Evolutionary conservation across 1,284 basidiomycete species (phyloP).

Genomic region (Coniophora puteana): DNA sequence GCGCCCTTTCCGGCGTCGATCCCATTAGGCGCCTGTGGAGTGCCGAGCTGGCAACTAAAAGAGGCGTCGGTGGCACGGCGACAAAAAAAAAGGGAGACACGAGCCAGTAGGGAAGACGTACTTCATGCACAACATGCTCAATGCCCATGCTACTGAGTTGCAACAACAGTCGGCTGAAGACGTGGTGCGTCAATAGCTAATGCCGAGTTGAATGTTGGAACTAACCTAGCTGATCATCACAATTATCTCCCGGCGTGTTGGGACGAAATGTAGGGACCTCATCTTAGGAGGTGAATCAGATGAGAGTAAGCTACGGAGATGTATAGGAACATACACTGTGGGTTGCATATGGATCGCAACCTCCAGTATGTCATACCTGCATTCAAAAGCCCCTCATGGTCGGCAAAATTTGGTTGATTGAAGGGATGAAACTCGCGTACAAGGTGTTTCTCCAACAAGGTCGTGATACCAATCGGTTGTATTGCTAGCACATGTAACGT

Average conservation of each 20-base stretch:
- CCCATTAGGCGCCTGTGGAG: too few relatives aligned
- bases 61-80: too few relatives aligned
- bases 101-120: background rate
- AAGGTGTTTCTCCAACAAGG: slow-evolving; percentile 16
- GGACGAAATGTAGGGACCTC: slow-evolving; percentile 4
- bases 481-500: too few relatives aligned
- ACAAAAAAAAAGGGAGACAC: too few relatives aligned
- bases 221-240: slow-evolving; percentile 15
- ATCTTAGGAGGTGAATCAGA: background rate
- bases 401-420: too few relatives aligned
- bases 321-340: slow-evolving; percentile 7
- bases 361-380: slow-evolving; percentile 12
- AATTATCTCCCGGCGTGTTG: slow-evolving; percentile 11
- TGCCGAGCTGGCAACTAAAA: too few relatives aligned
- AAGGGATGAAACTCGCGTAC: too few relatives aligned
- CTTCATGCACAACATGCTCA: slow-evolving; percentile 19
- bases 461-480: slow-evolving; percentile 18
- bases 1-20: too few relatives aligned
- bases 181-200: too few relatives aligned
- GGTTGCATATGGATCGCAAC: slow-evolving; percentile 13
- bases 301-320: too few relatives aligned
- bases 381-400: slow-evolving; percentile 3
- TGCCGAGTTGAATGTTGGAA: too few relatives aligned
- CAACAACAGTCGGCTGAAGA: too few relatives aligned
- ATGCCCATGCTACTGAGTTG: slow-evolving; percentile 13